A percentile compares a stretch with the other conserved stretches of the same genome.
Evolutionary conservation across 176 grass and related monocot species (phyloP).

Genomic region (Metroxylon sagu): DNA sequence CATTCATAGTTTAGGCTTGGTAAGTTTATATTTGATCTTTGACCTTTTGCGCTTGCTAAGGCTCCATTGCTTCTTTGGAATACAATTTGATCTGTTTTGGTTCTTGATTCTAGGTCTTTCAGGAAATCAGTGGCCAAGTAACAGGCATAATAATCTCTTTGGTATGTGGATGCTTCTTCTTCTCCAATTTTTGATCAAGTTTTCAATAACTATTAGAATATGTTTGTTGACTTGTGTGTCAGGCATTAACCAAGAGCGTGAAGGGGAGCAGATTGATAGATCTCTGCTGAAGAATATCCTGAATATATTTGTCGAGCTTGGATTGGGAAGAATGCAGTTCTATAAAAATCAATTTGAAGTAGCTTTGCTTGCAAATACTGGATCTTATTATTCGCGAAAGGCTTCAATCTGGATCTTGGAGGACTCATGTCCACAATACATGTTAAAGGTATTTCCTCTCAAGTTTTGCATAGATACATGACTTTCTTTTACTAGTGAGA

Average conservation of each 20-base stretch:
- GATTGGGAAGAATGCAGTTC: constrained; percentile 55
- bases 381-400: constrained; percentile 79
- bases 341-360: constrained; percentile 83
- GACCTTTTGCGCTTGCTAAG: not conserved
- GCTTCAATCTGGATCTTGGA: constrained; percentile 88
- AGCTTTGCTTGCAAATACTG: constrained; percentile 74
- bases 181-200: not conserved
- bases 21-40: too few species aligned
- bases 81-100: not conserved
- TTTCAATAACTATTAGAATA: not conserved
- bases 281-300: constrained; percentile 87
- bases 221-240: not conserved
- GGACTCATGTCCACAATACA: constrained; percentile 90
- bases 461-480: too few species aligned
- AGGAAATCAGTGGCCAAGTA: constrained; percentile 74
- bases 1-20: too few species aligned
- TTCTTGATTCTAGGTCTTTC: constrained; percentile 47
- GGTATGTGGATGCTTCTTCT: constrained; percentile 29
- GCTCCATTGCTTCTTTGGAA: too few species aligned
- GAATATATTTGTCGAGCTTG: constrained; percentile 97
- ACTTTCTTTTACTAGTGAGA: not conserved
- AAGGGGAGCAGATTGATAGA: constrained; percentile 80
- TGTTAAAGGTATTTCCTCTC: constrained; percentile 62
- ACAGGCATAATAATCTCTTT: constrained; percentile 73
- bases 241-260: constrained; percentile 96